Evolutionary conservation across 75 land plant genomes (phyloP).

Genomic region (Cunninghamia lanceolata): DNA sequence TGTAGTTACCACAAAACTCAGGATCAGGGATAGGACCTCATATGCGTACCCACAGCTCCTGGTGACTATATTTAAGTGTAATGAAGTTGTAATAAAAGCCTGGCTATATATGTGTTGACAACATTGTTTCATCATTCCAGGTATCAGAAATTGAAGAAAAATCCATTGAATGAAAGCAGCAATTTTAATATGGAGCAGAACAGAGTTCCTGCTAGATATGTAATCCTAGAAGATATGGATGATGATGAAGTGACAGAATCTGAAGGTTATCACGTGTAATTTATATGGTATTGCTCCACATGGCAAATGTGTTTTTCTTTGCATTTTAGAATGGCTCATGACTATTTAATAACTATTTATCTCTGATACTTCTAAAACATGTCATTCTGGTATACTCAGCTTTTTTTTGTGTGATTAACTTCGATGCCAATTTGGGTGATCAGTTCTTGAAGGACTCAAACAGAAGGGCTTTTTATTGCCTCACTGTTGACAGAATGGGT

Average conservation of each 20-base stretch:
- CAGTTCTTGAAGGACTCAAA: slow-evolving; percentile 4
- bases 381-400: neutral
- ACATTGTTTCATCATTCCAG: neutral
- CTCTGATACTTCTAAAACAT: neutral
- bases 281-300: neutral
- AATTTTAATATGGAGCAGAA: neutral
- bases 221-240: slow-evolving; percentile 4
- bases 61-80: neutral
- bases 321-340: neutral
- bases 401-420: neutral
- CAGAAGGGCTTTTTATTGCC: neutral
- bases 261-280: neutral
- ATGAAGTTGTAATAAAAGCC: neutral
- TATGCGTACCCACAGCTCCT: too few relatives aligned
- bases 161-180: neutral
- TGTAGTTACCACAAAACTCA: too few relatives aligned
- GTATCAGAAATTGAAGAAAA: neutral
- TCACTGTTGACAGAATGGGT: neutral
- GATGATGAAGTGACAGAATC: neutral
- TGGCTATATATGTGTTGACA: neutral
- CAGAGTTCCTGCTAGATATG: slow-evolving; percentile 1
- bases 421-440: neutral
- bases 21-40: too few relatives aligned
- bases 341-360: neutral
- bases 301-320: neutral